Percentiles rank a stretch among this genome's conserved stretches.
Evolutionary conservation across 2,329 filamentous ascomycete species (phyloP).

Genomic region (Rutstroemia sp.): DNA sequence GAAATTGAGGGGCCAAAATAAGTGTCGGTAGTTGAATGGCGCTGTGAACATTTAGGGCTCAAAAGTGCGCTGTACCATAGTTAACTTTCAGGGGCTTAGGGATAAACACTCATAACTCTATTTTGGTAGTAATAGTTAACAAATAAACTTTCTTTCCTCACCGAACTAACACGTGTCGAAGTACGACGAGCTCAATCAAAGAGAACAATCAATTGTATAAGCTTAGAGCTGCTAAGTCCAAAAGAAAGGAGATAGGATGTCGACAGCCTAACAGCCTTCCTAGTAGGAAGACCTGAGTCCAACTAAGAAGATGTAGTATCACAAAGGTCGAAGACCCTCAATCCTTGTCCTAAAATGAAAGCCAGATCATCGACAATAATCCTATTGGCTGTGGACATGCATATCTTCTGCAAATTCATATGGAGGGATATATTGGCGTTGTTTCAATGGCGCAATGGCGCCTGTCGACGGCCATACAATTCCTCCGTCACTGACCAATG

Average conservation of each 20-base stretch:
- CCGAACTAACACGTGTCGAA: background rate
- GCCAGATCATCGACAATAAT: background rate
- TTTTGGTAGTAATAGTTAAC: background rate
- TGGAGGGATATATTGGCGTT: background rate
- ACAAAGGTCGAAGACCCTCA: constrained; percentile 3
- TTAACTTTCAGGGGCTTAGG: background rate
- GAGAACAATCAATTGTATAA: background rate
- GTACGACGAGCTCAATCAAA: background rate
- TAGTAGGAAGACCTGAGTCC: background rate
- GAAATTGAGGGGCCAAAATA: background rate
- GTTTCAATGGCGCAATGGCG: constrained; percentile 2
- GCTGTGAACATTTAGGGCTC: background rate
- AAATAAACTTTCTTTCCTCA: background rate
- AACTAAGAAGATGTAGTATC: background rate
- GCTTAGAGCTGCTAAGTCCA: background rate
- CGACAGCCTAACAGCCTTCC: background rate
- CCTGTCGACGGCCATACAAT: background rate
- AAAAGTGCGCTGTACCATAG: background rate
- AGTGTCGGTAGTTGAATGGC: background rate
- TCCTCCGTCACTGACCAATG: constrained; percentile 1
- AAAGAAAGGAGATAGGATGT: background rate
- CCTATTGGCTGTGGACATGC: background rate
- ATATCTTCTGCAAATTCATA: background rate
- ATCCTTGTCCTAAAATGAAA: background rate
- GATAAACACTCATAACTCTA: background rate